Base-by-base conservation (phyloP, 2,329 filamentous ascomycete species). In the Nigrograna mackinnonii region DNA sequence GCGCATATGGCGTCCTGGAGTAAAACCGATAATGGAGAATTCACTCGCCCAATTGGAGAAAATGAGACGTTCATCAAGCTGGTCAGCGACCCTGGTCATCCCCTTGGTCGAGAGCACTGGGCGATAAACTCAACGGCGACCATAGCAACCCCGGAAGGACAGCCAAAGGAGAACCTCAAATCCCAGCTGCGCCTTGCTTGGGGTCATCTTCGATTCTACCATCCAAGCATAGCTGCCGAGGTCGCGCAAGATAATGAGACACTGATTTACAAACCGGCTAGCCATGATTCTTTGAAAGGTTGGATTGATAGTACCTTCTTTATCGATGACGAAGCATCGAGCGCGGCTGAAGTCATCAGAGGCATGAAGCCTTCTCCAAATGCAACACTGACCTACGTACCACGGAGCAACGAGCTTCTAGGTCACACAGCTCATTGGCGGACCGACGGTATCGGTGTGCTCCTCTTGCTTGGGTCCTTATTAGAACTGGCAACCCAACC, bases 41-140 rank as follows among this genome's bases (percentile, higher is more conserved):
- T 12, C 16, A 16, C 16, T 16, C 31, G 34, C 6, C 20, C 36
- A 7, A 28, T 39, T 9, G 36, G 36, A 7, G 36, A 31, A 12
- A 39, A 39, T 30, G 36, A 39, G 36, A 31, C 20, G 16, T 39
- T 31, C 36, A 39, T 39, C 22, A 39, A 39, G 22, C 6, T 39
- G 20, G 13, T 39, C 17, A 22, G 36, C 19, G 36, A 39, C 22
- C 20, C 20, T 11, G 36, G 20, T 7, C 22, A 30, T 14, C 20
- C 20, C 6, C 6, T 30, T 6, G 36, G 36, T 6, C 19, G 36
- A 9, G 36, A 39, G 22, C 36, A 39, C 36, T 31, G 36, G 36
- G 20, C 36, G 11, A 30, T 39, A 20, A 30, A 26, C 36, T 39
- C 36, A 16, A 30, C n/a, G 13, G 36, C 36, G 6, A 30, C 20